phyloP scores from a whole-genome alignment of 306 rosid species.

The Dicorynia guianensis region DNA sequence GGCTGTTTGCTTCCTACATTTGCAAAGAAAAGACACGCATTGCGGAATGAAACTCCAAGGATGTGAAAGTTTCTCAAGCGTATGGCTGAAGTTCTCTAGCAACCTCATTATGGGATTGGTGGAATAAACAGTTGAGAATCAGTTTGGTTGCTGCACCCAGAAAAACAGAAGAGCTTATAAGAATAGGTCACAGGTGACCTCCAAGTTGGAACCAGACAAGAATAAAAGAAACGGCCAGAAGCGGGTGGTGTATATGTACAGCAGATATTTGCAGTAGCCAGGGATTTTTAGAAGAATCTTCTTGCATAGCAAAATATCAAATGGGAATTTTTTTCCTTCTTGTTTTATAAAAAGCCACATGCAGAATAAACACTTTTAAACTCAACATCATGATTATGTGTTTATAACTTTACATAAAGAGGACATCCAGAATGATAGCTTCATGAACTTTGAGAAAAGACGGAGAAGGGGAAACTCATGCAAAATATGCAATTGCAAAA shows the following conservation, averaged over 20 bases:
- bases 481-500: not conserved
- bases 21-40: not conserved
- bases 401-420: not conserved
- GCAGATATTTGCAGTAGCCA: not conserved
- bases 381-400: not conserved
- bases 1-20: constrained; percentile 30
- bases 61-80: constrained; percentile 27
- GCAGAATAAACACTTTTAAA: not conserved
- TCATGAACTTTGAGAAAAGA: not conserved
- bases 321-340: too few species aligned
- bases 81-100: constrained; percentile 31
- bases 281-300: not conserved
- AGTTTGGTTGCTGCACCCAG: constrained; percentile 55
- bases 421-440: not conserved
- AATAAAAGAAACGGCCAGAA: not conserved
- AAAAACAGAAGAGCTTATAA: constrained; percentile 2
- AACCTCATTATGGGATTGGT: constrained; percentile 37
- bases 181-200: not conserved
- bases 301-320: not conserved
- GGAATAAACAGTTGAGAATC: constrained; percentile 4
- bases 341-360: not conserved
- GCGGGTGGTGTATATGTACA: not conserved
- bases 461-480: too few species aligned
- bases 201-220: not conserved
- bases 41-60: not conserved